Percentiles rank a stretch among this genome's conserved stretches.
These are phyloP conservation scores for Psilocybe cyanescens DNA, from an alignment of 768 basidiomycete genomes.

Conservation along the genomic window DNA sequence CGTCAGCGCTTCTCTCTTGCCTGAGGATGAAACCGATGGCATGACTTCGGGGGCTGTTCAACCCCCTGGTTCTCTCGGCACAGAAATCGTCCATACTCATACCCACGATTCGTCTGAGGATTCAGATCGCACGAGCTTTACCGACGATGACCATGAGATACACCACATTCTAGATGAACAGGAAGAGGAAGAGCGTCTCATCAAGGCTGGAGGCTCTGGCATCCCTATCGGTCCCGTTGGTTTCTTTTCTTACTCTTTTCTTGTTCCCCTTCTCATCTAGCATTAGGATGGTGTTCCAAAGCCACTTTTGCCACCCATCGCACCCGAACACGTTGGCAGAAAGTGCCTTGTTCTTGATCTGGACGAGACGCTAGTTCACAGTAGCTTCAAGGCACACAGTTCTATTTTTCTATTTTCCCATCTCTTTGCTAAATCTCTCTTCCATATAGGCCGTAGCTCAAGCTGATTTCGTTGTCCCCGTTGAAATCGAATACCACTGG, in stretches of 20 bases:
- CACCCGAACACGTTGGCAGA: constrained; percentile 81
- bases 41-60: constrained; percentile 91
- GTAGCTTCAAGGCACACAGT: constrained; percentile 88
- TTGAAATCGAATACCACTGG: constrained; percentile 98
- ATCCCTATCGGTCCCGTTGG: constrained; percentile 92
- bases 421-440: neutral
- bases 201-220: constrained; percentile 89
- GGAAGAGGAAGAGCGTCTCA: constrained; percentile 90
- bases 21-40: constrained; percentile 74
- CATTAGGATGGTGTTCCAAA: constrained; percentile 81
- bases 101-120: constrained; percentile 48
- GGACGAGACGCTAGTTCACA: constrained; percentile 96
- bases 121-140: constrained; percentile 66
- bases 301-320: constrained; percentile 85
- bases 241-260: neutral
- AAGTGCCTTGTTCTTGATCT: constrained; percentile 97
- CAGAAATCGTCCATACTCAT: constrained; percentile 44
- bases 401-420: neutral
- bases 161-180: constrained; percentile 63
- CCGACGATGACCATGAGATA: constrained; percentile 65
- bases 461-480: constrained; percentile 97
- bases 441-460: constrained; percentile 77
- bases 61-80: constrained; percentile 84
- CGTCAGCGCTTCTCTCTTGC: constrained; percentile 40
- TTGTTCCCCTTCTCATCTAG: constrained; percentile 2